phyloP scores from a whole-genome alignment of 139 green algal species.

The Ettlia oleoabundans region DNA sequence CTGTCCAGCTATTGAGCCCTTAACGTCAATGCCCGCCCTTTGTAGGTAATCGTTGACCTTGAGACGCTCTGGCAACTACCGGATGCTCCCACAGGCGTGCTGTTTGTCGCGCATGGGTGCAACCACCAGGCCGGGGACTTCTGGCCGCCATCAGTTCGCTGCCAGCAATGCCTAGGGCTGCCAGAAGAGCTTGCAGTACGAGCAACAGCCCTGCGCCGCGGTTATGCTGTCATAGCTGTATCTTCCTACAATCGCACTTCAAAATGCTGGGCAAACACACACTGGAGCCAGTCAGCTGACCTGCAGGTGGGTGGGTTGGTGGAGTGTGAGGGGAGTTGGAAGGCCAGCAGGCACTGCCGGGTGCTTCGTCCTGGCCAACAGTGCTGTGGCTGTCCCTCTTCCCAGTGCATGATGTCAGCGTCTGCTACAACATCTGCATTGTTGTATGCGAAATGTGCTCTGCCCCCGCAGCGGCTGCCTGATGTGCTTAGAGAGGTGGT shows the following conservation, averaged over 20 bases:
- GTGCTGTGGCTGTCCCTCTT: no score
- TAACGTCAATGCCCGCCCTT: not conserved
- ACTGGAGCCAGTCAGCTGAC: not conserved
- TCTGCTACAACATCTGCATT: no score
- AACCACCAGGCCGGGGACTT: slow-evolving; percentile 65
- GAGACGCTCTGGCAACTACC: slow-evolving; percentile 31
- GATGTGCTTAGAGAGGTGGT: slow-evolving; percentile 14
- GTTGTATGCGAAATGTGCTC: not conserved
- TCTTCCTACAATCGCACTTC: slow-evolving; percentile 44
- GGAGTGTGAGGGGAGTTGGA: no score
- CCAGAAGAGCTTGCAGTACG: slow-evolving; percentile 67
- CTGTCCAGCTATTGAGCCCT: no score
- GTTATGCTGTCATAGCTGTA: slow-evolving; percentile 59
- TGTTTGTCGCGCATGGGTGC: slow-evolving; percentile 62
- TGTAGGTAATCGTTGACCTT: not conserved
- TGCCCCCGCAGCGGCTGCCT: slow-evolving; percentile 11
- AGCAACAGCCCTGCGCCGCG: slow-evolving; percentile 38
- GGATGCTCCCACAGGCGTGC: not conserved
- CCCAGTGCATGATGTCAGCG: no score
- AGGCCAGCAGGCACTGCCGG: no score
- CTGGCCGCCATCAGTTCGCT: slow-evolving; percentile 47
- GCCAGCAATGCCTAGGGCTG: slow-evolving; percentile 65
- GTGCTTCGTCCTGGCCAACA: no score
- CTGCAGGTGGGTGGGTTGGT: slow-evolving; percentile 27
- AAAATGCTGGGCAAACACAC: slow-evolving; percentile 62